Conservation (phyloP, 2,329 filamentous ascomycete species). For the Fusarium temperatum region DNA sequence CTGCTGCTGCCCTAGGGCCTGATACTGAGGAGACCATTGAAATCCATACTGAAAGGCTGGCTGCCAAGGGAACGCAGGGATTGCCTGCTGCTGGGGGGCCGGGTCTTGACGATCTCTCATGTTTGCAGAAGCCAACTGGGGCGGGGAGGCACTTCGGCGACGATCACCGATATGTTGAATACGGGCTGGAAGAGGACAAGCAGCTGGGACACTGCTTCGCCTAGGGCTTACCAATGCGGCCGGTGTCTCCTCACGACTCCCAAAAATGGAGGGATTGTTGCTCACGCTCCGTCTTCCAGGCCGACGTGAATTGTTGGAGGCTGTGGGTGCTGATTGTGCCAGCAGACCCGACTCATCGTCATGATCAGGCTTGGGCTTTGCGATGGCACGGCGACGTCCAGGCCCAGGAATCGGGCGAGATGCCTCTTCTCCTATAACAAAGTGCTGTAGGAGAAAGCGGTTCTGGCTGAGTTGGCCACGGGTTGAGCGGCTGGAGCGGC, state of each 20-base stretch:
- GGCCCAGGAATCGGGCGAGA: neutral
- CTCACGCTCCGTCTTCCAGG: neutral
- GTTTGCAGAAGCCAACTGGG: neutral
- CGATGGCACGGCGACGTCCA: neutral
- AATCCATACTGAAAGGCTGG: neutral
- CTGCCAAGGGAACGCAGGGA: neutral
- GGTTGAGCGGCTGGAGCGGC: slow-evolving; percentile 1
- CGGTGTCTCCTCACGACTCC: neutral
- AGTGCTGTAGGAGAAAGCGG: neutral
- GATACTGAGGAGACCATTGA: neutral
- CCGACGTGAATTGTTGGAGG: neutral
- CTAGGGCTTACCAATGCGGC: neutral
- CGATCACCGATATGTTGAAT: neutral
- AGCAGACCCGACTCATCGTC: neutral
- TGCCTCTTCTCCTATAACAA: neutral
- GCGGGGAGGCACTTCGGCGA: neutral
- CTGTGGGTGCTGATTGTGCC: neutral
- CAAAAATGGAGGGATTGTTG: neutral
- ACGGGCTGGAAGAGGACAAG: neutral
- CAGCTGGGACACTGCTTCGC: neutral
- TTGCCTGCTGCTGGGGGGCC: neutral
- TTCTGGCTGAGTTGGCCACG: neutral
- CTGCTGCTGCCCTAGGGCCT: neutral
- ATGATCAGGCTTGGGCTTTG: neutral
- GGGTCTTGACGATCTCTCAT: neutral